Base-by-base conservation (phyloP, 768 basidiomycete species). In the Coprinopsis marcescibilis region DNA sequence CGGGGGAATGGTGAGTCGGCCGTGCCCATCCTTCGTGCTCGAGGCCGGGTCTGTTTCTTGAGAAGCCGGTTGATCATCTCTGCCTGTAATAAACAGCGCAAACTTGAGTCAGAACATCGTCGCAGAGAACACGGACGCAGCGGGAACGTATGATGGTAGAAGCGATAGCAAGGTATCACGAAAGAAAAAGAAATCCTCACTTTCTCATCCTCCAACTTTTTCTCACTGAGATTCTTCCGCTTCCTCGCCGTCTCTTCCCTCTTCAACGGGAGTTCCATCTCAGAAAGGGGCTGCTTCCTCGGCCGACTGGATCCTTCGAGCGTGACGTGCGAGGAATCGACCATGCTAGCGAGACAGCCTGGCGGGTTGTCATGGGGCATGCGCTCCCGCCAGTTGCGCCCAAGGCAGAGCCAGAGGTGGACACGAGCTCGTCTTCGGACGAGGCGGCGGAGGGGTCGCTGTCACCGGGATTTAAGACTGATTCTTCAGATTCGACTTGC, bases 1-100 rank as follows among this genome's bases (percentile, higher is more conserved):
- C 54, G 29, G 17, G 58, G 58, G 51, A 63, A 56, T 17, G 60
- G 68, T 3, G 62, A 70, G 45, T 61, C 72, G 0, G 69, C 69
- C 1, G 73, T 75, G 13, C 72, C 71, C n/a, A 69, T 74, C 10
- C 81, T 77, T 53, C 78, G 83, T 41, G 72, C 77, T 35, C 77
- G 75, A 2, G 84, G 73, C 8, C 83, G 76, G 14, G 83, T 81
- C 58, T 89, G 88, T 63, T 91, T 92, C 61, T 89, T 89, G 42
- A 93, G 75, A 12, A 93, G 73, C 21, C 90, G 83, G 55, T 91
- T 91, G 61, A 93, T 92, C 0, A 89, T 92, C 57, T 92, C 90
- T 19, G 80, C 80, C 86, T 90, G 55, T 36, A 43, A 40, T 8
- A 40, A 25, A n/a, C n/a, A n/a, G n/a, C n/a, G n/a, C n/a, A n/a